phyloP scores from a whole-genome alignment of 177 flowering plant genomes.

The Vitis hybrid region DNA sequence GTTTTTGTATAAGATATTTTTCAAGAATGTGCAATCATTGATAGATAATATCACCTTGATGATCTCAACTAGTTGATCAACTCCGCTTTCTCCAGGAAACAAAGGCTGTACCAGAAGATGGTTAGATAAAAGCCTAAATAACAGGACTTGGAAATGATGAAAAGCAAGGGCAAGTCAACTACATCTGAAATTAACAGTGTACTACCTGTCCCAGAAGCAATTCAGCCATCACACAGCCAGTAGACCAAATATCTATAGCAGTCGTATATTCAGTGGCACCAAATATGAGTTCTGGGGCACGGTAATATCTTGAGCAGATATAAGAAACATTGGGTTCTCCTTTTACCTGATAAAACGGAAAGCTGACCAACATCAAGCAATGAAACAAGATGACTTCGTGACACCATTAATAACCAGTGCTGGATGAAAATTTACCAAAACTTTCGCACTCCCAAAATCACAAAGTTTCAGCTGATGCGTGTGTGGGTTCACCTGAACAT shows the following conservation, averaged over 20 bases:
- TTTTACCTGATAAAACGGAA: conserved; percentile 62
- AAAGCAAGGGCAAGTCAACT: background rate
- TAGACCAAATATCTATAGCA: conserved; percentile 97
- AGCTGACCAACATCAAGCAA: conserved; percentile 9
- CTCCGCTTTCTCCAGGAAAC: conserved; percentile 99
- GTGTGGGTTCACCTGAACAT: conserved; percentile 87
- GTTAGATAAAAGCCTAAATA: background rate
- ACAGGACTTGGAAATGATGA: conserved; percentile 3
- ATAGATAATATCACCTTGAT: conserved; percentile 62
- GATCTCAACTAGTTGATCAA: conserved; percentile 93
- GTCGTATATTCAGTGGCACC: conserved; percentile 98
- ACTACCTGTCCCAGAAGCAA: conserved; percentile 92
- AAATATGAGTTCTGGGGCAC: conserved; percentile 97
- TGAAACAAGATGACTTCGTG: background rate
- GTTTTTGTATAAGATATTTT: background rate
- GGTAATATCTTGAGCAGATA: conserved; percentile 96
- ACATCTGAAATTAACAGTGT: background rate
- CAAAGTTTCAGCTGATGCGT: conserved; percentile 97
- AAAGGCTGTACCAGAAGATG: conserved; percentile 57
- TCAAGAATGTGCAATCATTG: background rate
- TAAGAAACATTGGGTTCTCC: conserved; percentile 98
- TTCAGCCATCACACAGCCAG: conserved; percentile 99
- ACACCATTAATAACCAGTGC: background rate
- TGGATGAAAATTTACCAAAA: conserved; percentile 56
- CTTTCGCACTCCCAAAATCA: conserved; percentile 99